Percentiles rank a stretch among this genome's conserved stretches.
Conservation (phyloP, 306 rosid species). For the Vicia faba region DNA sequence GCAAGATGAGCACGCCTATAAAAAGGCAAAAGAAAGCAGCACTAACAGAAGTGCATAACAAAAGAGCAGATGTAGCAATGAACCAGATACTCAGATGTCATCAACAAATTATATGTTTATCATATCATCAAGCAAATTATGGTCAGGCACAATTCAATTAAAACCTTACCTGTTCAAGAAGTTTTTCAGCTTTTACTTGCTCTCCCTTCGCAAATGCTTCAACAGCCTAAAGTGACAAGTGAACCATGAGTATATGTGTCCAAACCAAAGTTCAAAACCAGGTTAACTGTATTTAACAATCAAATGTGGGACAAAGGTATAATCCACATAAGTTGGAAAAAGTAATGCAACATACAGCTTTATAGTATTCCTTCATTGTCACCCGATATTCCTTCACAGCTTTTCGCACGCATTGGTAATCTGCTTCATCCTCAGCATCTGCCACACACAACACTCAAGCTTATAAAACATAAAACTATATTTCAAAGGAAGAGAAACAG, state of each 20-base stretch:
- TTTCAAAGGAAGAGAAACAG: conserved; percentile 23
- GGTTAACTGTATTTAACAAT: conserved; percentile 21
- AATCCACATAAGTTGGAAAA: conserved; percentile 21
- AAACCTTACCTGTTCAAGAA: conserved; percentile 59
- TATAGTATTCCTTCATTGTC: conserved; percentile 69
- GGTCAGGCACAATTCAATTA: conserved; percentile 16
- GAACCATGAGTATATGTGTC: conserved; percentile 26
- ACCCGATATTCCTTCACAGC: conserved; percentile 74
- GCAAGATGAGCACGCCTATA: neutral
- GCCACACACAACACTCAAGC: conserved; percentile 32
- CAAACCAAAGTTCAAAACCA: conserved; percentile 21
- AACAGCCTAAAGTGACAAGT: conserved; percentile 60
- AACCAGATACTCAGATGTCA: conserved; percentile 3
- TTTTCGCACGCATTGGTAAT: conserved; percentile 61
- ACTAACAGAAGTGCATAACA: neutral
- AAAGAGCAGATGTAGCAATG: conserved; percentile 1
- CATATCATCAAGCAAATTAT: conserved; percentile 24
- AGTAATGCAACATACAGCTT: conserved; percentile 62
- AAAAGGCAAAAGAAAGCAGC: neutral
- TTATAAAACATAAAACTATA: conserved; percentile 8
- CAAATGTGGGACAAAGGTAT: conserved; percentile 31
- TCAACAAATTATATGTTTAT: conserved; percentile 15
- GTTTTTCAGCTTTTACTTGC: conserved; percentile 55
- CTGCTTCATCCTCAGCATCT: conserved; percentile 69
- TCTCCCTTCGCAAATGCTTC: conserved; percentile 70